phyloP scores from a whole-genome alignment of 2,329 filamentous ascomycete genomes.

The Colletotrichum abscissum region DNA sequence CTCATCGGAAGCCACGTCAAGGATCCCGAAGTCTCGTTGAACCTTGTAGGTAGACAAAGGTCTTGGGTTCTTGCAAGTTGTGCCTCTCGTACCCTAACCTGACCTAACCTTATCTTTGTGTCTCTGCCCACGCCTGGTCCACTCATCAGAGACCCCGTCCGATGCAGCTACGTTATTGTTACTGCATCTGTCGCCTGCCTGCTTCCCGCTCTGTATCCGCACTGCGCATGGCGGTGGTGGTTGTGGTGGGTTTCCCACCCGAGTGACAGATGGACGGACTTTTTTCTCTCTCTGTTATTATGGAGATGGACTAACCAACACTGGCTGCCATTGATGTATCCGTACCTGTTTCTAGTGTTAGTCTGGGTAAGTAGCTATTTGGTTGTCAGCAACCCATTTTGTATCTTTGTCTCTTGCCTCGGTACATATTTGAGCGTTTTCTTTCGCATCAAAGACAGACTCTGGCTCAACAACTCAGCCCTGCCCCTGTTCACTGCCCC shows the following conservation, averaged over 20 bases:
- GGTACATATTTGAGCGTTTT: neutral
- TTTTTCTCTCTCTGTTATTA: neutral
- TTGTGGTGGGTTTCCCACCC: neutral
- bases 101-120: constrained; percentile 28
- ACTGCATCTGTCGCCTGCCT: constrained; percentile 17
- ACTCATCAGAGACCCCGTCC: neutral
- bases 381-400: neutral
- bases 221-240: constrained; percentile 6
- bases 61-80: neutral
- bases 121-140: constrained; percentile 2
- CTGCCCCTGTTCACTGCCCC: constrained; percentile 1
- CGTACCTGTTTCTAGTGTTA: neutral
- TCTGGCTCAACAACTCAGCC: neutral
- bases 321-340: constrained; percentile 5
- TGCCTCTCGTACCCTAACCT: constrained; percentile 21
- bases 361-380: neutral
- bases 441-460: neutral
- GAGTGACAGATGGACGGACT: constrained; percentile 1
- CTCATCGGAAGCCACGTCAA: neutral
- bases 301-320: neutral
- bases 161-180: constrained; percentile 16
- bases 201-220: constrained; percentile 27
- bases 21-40: neutral
- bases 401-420: neutral
- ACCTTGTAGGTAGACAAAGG: neutral